These are phyloP conservation scores for Annulohypoxylon maeteangense DNA, from an alignment of 495 filamentous ascomycete genomes.

Conservation along the genomic window DNA sequence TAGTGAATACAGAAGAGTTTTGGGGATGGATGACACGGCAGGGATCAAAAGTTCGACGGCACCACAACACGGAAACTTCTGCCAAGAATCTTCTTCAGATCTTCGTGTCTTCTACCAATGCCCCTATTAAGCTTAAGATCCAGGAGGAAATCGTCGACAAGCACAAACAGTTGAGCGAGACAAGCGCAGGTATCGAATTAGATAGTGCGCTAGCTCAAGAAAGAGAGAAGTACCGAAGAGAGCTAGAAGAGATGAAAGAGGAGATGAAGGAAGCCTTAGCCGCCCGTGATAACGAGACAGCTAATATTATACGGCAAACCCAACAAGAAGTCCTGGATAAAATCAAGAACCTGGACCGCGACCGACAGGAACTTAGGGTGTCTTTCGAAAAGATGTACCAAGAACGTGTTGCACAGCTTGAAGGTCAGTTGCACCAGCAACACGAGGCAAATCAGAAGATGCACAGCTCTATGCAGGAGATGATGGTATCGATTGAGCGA, in stretches of 20 bases:
- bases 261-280: background rate
- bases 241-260: background rate
- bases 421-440: background rate
- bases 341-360: background rate
- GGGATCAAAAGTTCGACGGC: slow-evolving; percentile 34
- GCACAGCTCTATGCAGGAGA: background rate
- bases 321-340: background rate
- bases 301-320: background rate
- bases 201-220: background rate
- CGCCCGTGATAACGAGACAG: background rate
- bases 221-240: background rate
- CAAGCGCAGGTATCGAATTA: slow-evolving; percentile 35
- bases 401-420: background rate
- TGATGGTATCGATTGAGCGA: background rate
- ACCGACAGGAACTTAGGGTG: background rate
- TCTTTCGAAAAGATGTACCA: background rate
- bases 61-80: background rate
- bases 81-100: background rate
- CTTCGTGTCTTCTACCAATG: background rate
- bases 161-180: slow-evolving; percentile 44
- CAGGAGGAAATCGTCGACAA: slow-evolving; percentile 53
- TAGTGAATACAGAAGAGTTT: slow-evolving; percentile 34
- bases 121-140: slow-evolving; percentile 44
- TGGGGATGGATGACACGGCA: slow-evolving; percentile 49
- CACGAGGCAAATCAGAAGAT: background rate